A percentile compares a stretch with the other conserved stretches of the same genome.
phyloP scores from a whole-genome alignment of 2,329 filamentous ascomycete species.

The Colletotrichum somersetense region DNA sequence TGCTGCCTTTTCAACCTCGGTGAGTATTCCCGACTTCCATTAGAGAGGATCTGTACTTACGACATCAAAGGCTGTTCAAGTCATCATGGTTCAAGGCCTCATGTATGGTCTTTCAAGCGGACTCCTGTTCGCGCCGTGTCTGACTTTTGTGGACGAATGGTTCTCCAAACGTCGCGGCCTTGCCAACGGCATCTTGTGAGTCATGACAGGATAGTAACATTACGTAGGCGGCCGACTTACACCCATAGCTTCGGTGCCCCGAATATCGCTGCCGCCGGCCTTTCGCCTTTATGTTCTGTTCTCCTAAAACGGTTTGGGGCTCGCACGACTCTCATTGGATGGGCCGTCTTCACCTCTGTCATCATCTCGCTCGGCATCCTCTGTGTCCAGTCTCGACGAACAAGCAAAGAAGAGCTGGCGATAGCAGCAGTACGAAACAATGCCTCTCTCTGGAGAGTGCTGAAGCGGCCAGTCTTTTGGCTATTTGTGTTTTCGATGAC shows the following conservation, averaged over 20 bases:
- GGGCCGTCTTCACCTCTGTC: background rate
- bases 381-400: constrained; percentile 4
- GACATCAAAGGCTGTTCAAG: constrained; percentile 3
- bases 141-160: constrained; percentile 56
- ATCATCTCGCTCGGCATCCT: constrained; percentile 9
- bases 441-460: background rate
- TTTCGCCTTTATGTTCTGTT: constrained; percentile 22
- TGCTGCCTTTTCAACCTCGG: constrained; percentile 19
- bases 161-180: constrained; percentile 54
- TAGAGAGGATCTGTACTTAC: background rate
- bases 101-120: constrained; percentile 43
- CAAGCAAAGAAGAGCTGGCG: background rate
- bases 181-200: constrained; percentile 53
- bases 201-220: fast-evolving
- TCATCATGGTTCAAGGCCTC: constrained; percentile 24
- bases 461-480: constrained; percentile 10
- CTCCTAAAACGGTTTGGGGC: constrained; percentile 20
- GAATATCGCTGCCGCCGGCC: constrained; percentile 14
- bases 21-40: background rate
- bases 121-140: constrained; percentile 54
- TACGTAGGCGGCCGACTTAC: background rate
- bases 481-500: constrained; percentile 23
- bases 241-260: constrained; percentile 6
- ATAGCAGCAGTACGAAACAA: background rate
- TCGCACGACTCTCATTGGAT: constrained; percentile 15